A percentile compares a stretch with the other conserved stretches of the same genome.
Evolutionary conservation across 306 rosid species (phyloP).

Genomic region (Quercus gilva): DNA sequence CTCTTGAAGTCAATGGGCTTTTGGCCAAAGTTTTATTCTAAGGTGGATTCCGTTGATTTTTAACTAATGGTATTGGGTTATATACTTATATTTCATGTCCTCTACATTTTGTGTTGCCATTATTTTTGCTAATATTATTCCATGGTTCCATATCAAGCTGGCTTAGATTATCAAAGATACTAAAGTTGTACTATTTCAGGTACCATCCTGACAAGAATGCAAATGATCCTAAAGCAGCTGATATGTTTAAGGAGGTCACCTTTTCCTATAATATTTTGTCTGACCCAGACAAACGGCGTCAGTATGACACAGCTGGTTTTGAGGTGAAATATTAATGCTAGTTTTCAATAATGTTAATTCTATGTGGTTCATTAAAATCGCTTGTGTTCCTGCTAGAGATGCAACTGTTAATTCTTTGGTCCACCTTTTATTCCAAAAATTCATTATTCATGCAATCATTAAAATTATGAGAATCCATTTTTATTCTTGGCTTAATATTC

Average conservation of each 20-base stretch:
- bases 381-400: constrained; percentile 8
- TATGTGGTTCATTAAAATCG: constrained; percentile 21
- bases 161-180: constrained; percentile 17
- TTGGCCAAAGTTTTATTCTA: neutral
- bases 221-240: constrained; percentile 97
- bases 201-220: constrained; percentile 99
- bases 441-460: neutral
- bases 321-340: constrained; percentile 58
- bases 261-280: constrained; percentile 84
- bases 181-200: constrained; percentile 47
- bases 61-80: neutral
- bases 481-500: neutral
- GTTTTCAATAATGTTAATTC: constrained; percentile 11
- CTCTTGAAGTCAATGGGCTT: neutral
- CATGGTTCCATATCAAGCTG: constrained; percentile 9
- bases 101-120: constrained; percentile 14
- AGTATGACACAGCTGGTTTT: constrained; percentile 89
- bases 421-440: neutral
- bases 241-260: constrained; percentile 91
- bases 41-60: neutral
- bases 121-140: constrained; percentile 19
- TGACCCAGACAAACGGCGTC: constrained; percentile 89
- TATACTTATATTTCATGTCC: neutral
- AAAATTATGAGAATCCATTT: constrained; percentile 2
- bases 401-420: constrained; percentile 11